Evolutionary conservation across 192 early-diverging fungal genomes (phyloP), one percentile per base, ranked within the genome.

Genomic region (Jimgerdemannia flammicorona): DNA sequence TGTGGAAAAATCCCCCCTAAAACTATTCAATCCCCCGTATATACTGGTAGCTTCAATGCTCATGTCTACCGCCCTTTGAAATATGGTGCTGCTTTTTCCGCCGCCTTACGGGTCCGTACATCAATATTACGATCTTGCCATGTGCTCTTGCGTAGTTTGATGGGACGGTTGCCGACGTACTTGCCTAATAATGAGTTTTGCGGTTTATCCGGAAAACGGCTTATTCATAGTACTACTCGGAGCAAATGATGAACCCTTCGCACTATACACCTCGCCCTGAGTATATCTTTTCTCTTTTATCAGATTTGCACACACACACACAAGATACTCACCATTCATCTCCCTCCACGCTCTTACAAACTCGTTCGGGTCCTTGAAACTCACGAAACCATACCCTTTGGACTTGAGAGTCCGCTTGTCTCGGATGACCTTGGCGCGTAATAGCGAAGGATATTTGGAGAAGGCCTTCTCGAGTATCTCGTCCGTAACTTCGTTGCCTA

Each of bases 101-200:
- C 67, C 40, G 85, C 84, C 72, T 90, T 90, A 43, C 79, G 79
- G 49, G 66, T 64, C 72, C 76, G 72, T n/a, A 88, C 87, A 72
- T 96, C 94, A 1, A 91, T 88, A 78, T 92, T 96, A 67, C 96
- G 90, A 43, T 97, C 95, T 70, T 94, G 92, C 96, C 96, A 97
- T 40, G 82, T 94, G 73, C 94, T 96, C 78, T 97, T 97, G 44
- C 95, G 89, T 59, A 99, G 88, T 77, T 95, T 97, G 73, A 99
- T 95, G 3, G 97, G 97, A 65, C 96, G 82, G 74, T 94, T 96
- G 42, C 97, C 97, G 4, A 99, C 92, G 80, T 97, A 99, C 84
- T 99, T 98, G 64, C 92, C 93, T 94, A 79, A 4, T 29, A 77
- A 71, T 68, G 64, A 69, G n/a, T 72, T 67, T 14, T 10, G 4